Evolutionary conservation across 805 yeast genomes (phyloP).

Genomic region (Kodamaea lidongshanica): DNA sequence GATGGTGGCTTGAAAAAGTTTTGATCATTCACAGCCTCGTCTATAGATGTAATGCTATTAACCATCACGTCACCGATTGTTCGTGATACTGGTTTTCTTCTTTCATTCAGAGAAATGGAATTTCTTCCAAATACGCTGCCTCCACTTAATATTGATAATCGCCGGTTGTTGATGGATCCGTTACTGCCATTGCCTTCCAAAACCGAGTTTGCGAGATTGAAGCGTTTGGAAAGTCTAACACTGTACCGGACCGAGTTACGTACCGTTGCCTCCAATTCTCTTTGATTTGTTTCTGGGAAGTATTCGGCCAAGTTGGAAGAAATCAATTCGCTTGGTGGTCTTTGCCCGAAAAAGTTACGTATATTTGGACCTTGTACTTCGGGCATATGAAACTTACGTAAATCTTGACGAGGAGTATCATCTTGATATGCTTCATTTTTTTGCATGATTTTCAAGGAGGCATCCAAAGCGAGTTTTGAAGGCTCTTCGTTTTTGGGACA

Average conservation of each 20-base stretch:
- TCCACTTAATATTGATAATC: slow-evolving; percentile 11
- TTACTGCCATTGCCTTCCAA: slow-evolving; percentile 7
- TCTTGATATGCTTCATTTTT: slow-evolving; percentile 15
- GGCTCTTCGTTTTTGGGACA: slow-evolving; percentile 64
- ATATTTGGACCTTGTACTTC: slow-evolving; percentile 18
- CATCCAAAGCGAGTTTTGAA: slow-evolving; percentile 49
- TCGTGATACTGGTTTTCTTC: slow-evolving; percentile 17
- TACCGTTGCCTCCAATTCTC: slow-evolving; percentile 70
- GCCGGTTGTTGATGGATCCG: slow-evolving; percentile 8
- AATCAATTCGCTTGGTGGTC: slow-evolving; percentile 91
- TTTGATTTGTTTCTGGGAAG: slow-evolving; percentile 76
- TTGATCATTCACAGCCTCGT: slow-evolving; percentile 36
- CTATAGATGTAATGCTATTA: slow-evolving; percentile 51
- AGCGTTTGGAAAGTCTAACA: slow-evolving; percentile 47
- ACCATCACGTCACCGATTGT: slow-evolving; percentile 63
- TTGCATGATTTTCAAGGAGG: slow-evolving; percentile 43
- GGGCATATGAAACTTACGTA: slow-evolving; percentile 20
- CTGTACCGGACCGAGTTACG: slow-evolving; percentile 80
- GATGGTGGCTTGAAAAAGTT: slow-evolving; percentile 24
- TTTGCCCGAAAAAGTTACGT: slow-evolving; percentile 66
- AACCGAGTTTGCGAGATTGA: slow-evolving; percentile 17
- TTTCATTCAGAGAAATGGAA: slow-evolving; percentile 5
- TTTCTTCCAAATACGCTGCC: slow-evolving; percentile 7
- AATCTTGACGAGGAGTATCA: slow-evolving; percentile 5
- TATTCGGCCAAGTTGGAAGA: slow-evolving; percentile 85